These are phyloP conservation scores for thale cress (Arabidopsis thaliana) DNA, from an alignment of 345 rosid genomes.

Conservation along the genomic window TAIR10.1 NC_003076.8:24582001-24582500, in stretches of 20 bases:
- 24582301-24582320: not conserved
- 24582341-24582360: not conserved
- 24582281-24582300: no score
- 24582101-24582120: not conserved
- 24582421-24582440: slow-evolving; percentile 1
- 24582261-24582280: no score
- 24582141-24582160: slow-evolving; percentile 7
- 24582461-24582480: not conserved
- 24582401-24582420: slow-evolving; percentile 8
- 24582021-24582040: not conserved
- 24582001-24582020: slow-evolving; percentile 20
- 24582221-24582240: no score
- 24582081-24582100: not conserved
- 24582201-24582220: not conserved
- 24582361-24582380: not conserved
- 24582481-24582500: slow-evolving; percentile 17
- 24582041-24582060: slow-evolving; percentile 29
- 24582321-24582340: not conserved
- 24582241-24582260: no score
- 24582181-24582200: not conserved
- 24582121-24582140: slow-evolving; percentile 1
- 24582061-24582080: not conserved
- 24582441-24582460: slow-evolving; percentile 14
- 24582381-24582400: slow-evolving; percentile 15
- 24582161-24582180: slow-evolving; percentile 13